Percentiles rank a stretch among this genome's conserved stretches.
phyloP scores from a whole-genome alignment of 768 basidiomycete genomes.

The Pleurotus sapidus region DNA sequence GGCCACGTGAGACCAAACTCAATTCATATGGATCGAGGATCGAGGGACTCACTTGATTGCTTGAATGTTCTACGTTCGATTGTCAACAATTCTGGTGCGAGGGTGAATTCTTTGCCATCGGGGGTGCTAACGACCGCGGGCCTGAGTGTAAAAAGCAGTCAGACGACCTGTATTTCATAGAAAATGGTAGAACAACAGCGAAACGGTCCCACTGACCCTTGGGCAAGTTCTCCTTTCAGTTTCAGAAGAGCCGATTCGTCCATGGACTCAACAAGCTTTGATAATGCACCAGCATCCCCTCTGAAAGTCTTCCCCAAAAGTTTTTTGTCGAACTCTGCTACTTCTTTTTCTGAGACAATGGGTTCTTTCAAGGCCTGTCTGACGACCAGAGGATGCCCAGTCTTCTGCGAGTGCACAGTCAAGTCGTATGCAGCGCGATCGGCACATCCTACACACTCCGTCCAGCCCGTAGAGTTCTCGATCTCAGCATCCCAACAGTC shows the following conservation, averaged over 20 bases:
- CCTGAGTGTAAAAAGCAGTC: constrained; percentile 28
- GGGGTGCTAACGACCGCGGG: constrained; percentile 51
- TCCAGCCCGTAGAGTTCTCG: constrained; percentile 87
- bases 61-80: constrained; percentile 86
- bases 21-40: background rate
- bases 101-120: constrained; percentile 64
- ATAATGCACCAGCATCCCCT: constrained; percentile 68
- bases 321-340: constrained; percentile 85
- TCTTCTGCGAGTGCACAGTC: constrained; percentile 81
- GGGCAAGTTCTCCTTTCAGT: constrained; percentile 67
- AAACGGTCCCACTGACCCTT: constrained; percentile 51
- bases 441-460: constrained; percentile 98
- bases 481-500: constrained; percentile 99
- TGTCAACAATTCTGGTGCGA: constrained; percentile 72
- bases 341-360: constrained; percentile 74
- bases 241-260: constrained; percentile 61
- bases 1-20: background rate
- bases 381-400: constrained; percentile 83
- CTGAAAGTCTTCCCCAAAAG: constrained; percentile 86
- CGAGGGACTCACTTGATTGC: constrained; percentile 62
- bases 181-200: background rate
- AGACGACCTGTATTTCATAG: background rate
- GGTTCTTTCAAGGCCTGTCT: constrained; percentile 85
- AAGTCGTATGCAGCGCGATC: constrained; percentile 98
- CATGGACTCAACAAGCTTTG: constrained; percentile 62